Conservation (phyloP, 345 rosid species). For the Carallia pectinifolia region DNA sequence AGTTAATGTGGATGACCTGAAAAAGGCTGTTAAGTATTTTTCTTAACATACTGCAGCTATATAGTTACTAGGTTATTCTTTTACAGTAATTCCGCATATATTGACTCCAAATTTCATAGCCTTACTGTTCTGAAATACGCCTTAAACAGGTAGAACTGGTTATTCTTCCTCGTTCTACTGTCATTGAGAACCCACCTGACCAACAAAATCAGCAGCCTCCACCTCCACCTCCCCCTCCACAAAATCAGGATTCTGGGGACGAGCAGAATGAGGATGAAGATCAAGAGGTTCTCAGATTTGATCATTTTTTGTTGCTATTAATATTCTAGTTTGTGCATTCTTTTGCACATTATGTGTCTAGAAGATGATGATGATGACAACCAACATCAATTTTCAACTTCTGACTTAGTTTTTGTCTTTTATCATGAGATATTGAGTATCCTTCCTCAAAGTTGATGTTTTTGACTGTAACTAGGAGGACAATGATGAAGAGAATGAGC, state of each 20-base stretch:
- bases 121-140: conserved; percentile 19
- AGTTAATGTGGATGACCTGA: conserved; percentile 88
- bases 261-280: conserved; percentile 90
- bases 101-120: not conserved
- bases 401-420: conserved; percentile 1
- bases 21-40: conserved; percentile 82
- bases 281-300: conserved; percentile 48
- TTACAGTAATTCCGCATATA: not conserved
- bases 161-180: conserved; percentile 88
- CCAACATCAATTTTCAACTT: conserved; percentile 5
- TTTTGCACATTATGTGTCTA: not conserved
- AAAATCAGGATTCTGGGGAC: conserved; percentile 70
- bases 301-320: not conserved
- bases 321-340: conserved; percentile 1
- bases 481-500: conserved; percentile 76
- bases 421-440: not conserved
- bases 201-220: conserved; percentile 91
- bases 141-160: conserved; percentile 83
- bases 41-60: conserved; percentile 11
- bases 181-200: conserved; percentile 78
- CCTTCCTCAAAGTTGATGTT: conserved; percentile 19
- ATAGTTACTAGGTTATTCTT: not conserved
- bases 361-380: not conserved
- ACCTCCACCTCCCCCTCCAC: conserved; percentile 94
- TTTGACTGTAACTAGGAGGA: conserved; percentile 55